phyloP scores from a whole-genome alignment of 805 yeast species.

The Schizosaccharomyces japonicus region DNA sequence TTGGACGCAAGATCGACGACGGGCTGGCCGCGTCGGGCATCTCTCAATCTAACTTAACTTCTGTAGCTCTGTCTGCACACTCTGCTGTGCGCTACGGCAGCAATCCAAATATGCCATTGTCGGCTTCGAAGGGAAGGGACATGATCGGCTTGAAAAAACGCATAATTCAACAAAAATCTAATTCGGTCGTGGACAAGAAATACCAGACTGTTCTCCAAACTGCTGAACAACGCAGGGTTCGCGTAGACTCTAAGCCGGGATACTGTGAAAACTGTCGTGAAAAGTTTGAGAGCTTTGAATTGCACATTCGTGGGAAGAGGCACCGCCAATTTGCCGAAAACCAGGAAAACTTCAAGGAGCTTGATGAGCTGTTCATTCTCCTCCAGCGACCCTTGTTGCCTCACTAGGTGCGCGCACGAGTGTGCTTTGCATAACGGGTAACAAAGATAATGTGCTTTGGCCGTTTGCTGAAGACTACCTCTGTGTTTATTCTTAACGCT shows the following conservation, averaged over 20 bases:
- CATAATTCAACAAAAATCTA: slow-evolving; percentile 1
- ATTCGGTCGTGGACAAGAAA: neutral
- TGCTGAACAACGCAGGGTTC: neutral
- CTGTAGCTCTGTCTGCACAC: neutral
- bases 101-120: neutral
- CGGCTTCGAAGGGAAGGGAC: neutral
- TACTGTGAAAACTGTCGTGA: slow-evolving; percentile 9
- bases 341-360: slow-evolving; percentile 44
- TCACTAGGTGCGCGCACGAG: too few species aligned
- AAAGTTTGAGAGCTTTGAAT: slow-evolving; percentile 11
- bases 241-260: slow-evolving; percentile 2
- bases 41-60: slow-evolving; percentile 1
- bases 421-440: too few species aligned
- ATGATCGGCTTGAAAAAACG: neutral
- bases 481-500: too few species aligned
- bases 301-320: slow-evolving; percentile 4
- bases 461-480: too few species aligned
- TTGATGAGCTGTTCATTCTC: slow-evolving; percentile 42
- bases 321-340: slow-evolving; percentile 62
- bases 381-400: slow-evolving; percentile 1
- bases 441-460: too few species aligned
- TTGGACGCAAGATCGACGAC: neutral
- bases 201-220: neutral
- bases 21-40: slow-evolving; percentile 3
- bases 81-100: neutral